These are phyloP conservation scores for Cutaneotrichosporon sp. DNA, from an alignment of 1,284 basidiomycete species.

Conservation along the genomic window DNA sequence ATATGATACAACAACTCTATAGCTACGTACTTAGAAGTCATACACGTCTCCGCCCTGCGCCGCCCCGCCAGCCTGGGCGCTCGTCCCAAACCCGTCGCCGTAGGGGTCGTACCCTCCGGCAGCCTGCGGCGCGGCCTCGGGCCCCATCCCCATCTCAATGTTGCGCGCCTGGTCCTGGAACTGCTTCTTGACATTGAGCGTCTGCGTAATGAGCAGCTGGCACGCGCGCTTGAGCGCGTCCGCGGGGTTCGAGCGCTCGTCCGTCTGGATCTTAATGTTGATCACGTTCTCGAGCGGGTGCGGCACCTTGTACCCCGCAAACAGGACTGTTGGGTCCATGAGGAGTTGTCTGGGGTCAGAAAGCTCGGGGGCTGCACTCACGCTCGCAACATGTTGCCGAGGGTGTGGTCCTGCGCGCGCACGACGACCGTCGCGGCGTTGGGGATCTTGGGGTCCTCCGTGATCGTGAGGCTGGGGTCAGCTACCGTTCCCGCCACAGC, in stretches of 20 bases:
- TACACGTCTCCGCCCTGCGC: slow-evolving; percentile 41
- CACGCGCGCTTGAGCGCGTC: slow-evolving; percentile 83
- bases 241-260: slow-evolving; percentile 80
- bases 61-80: slow-evolving; percentile 19
- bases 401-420: slow-evolving; percentile 95
- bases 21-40: slow-evolving; percentile 38
- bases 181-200: slow-evolving; percentile 58
- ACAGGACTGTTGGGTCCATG: slow-evolving; percentile 78
- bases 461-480: slow-evolving; percentile 74
- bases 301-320: slow-evolving; percentile 97
- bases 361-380: slow-evolving; percentile 56
- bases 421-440: slow-evolving; percentile 94
- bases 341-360: slow-evolving; percentile 72
- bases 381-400: slow-evolving; percentile 94
- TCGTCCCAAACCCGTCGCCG: slow-evolving; percentile 40
- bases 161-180: slow-evolving; percentile 58
- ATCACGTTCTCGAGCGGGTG: slow-evolving; percentile 95
- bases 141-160: slow-evolving; percentile 54
- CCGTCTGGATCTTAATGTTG: slow-evolving; percentile 92
- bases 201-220: slow-evolving; percentile 74
- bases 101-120: slow-evolving; percentile 46
- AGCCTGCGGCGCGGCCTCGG: slow-evolving; percentile 32
- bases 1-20: slow-evolving; percentile 5
- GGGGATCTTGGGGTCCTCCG: slow-evolving; percentile 95
- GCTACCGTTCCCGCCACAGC: too few species aligned